Conservation (phyloP, 139 green algal species). For the Tetraselmis chui region DNA sequence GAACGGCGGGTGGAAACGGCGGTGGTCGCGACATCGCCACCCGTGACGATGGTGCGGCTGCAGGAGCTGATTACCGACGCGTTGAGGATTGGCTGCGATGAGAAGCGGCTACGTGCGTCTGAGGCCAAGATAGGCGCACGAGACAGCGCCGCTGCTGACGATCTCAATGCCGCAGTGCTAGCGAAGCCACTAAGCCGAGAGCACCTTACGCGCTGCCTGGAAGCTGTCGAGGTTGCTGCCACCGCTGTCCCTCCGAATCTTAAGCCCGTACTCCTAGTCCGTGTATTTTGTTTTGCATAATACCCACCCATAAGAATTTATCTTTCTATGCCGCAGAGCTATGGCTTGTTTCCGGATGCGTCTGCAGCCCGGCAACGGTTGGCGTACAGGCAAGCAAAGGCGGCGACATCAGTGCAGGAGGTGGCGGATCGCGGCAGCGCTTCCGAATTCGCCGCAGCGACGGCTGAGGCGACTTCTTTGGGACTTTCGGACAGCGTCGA, state of each 20-base stretch:
- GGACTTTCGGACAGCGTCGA: background rate
- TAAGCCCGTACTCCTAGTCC: too few species aligned
- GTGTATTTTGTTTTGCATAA: too few species aligned
- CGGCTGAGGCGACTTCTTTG: background rate
- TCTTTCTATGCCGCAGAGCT: too few species aligned
- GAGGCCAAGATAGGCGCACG: background rate
- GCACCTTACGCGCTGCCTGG: background rate
- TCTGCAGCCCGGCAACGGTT: background rate
- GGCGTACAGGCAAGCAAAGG: background rate
- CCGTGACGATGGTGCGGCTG: background rate
- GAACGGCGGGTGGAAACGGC: background rate
- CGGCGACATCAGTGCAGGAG: background rate
- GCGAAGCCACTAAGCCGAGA: background rate
- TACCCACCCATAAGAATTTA: too few species aligned
- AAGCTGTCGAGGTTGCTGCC: background rate
- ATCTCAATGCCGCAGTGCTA: background rate
- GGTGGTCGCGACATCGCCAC: background rate
- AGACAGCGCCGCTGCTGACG: background rate
- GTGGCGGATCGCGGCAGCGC: background rate
- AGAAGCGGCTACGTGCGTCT: background rate
- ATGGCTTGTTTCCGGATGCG: background rate
- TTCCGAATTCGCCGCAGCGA: background rate
- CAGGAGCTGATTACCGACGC: background rate
- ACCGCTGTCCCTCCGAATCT: too few species aligned
- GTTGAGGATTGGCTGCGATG: background rate